Evolutionary conservation across 768 basidiomycete genomes (phyloP), one percentile per base, ranked within the genome.

Genomic region (Mycena crocata): DNA sequence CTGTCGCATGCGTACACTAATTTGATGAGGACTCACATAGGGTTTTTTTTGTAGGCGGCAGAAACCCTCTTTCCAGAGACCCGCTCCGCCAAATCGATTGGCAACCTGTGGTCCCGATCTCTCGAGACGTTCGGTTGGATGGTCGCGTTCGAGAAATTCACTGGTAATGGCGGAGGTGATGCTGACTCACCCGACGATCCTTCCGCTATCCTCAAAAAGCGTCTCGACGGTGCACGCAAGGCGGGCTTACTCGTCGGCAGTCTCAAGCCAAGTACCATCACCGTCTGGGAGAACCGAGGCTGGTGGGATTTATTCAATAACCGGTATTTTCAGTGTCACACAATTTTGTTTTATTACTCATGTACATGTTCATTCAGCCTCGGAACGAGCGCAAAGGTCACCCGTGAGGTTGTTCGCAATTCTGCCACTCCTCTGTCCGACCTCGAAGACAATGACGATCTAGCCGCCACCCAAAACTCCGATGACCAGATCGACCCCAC

Each of bases 111-210:
- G 21, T 10, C n/a, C 24, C 63, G 56, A 1, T 49, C 63, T 1
- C 15, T 57, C 2, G 63, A 49, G 1, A 64, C 56, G 8, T 64
- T 32, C 19, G 17, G 10, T 2, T 57, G 39, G n/a, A 64, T 64
- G 37, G 5, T 39, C 13, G 56, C 63, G 0, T 57, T 64, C 19
- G 63, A 64, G 21, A 23, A 15, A 17, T 64, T 57, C 49, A 64
- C 63, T 10, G 63, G 63, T 2, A 64, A 64, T 19, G 63, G 63
- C 4, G 63, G 63, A 8, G 63, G 63, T 10, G 63, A 64, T 42
- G 30, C 63, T 1, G 56, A 64, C 49, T 57, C 49, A 1, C n/a
- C n/a, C n/a, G 62, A 63, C 17, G 37, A 63, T 40, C 62, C 62
- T 5, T 8, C 28, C 2, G 62, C 42, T 4, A 40, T 63, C 12